phyloP scores from a whole-genome alignment of 2,329 filamentous ascomycete genomes.

The Phyllosticta paracitricarpa region DNA sequence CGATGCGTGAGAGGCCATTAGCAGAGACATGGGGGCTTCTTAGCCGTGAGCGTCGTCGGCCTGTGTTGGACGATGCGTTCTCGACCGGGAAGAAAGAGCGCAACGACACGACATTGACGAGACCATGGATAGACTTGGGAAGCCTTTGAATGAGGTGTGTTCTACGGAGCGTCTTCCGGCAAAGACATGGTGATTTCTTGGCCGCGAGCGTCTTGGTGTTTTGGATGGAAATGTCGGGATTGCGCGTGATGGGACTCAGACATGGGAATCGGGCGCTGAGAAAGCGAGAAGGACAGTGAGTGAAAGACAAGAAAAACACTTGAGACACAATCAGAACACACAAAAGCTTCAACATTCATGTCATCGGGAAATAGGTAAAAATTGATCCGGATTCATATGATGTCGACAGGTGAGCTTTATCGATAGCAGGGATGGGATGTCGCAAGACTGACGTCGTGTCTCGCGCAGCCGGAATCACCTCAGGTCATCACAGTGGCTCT shows the following conservation, averaged over 20 bases:
- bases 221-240: background rate
- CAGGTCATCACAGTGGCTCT: conserved; percentile 6
- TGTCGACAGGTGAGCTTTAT: conserved; percentile 5
- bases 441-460: conserved; percentile 2
- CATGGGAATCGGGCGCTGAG: too few relatives aligned
- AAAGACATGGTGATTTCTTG: background rate
- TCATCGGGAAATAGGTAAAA: background rate
- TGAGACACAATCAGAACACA: too few relatives aligned
- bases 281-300: too few relatives aligned
- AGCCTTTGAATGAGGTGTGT: background rate
- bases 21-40: background rate
- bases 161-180: background rate
- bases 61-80: background rate
- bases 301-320: too few relatives aligned
- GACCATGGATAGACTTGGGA: background rate
- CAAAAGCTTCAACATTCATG: too few relatives aligned
- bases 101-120: background rate
- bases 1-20: background rate
- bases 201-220: background rate
- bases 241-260: too few relatives aligned
- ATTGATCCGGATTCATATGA: too few relatives aligned
- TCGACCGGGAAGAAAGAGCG: background rate
- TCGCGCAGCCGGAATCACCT: background rate
- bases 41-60: background rate
- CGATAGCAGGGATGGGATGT: background rate